A percentile compares a stretch with the other conserved stretches of the same genome.
Evolutionary conservation across 192 early-diverging fungal genomes (phyloP).

Genomic region (Podochytrium sp.): DNA sequence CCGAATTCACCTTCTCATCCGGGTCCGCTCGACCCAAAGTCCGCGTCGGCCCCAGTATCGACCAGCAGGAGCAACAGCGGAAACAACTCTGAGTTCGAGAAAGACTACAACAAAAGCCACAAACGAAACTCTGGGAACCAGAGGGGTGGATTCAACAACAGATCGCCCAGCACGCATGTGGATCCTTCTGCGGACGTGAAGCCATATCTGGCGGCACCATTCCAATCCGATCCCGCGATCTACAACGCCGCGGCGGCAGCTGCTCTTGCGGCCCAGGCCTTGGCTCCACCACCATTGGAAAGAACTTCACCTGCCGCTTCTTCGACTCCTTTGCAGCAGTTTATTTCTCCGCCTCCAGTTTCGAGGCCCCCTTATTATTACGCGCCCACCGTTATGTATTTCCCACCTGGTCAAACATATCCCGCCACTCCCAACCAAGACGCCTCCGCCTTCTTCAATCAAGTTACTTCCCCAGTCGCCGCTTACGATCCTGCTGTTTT

Average conservation of each 20-base stretch:
- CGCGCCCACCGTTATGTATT: neutral
- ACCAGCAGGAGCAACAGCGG: neutral
- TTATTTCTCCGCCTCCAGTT: neutral
- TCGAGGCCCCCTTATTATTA: conserved; percentile 9
- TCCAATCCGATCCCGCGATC: conserved; percentile 21
- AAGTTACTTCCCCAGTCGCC: neutral
- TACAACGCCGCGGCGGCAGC: conserved; percentile 25
- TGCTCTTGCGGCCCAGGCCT: conserved; percentile 5
- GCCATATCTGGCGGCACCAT: conserved; percentile 19
- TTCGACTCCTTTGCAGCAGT: neutral
- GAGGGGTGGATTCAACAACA: neutral
- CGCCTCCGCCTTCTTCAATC: conserved; percentile 1
- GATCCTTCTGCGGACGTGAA: conserved; percentile 5
- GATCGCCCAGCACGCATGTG: neutral
- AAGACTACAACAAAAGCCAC: neutral
- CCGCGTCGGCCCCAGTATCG: neutral
- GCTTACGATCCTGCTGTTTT: neutral
- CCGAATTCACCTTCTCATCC: neutral
- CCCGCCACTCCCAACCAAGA: neutral
- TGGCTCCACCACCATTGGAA: neutral
- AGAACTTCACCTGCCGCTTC: neutral
- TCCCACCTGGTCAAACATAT: neutral
- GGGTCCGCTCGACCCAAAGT: neutral
- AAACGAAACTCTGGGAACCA: neutral
- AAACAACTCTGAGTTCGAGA: neutral